Evolutionary conservation across 352 stramenopile species (phyloP).

Genomic region (Pythium phragmiticola): DNA sequence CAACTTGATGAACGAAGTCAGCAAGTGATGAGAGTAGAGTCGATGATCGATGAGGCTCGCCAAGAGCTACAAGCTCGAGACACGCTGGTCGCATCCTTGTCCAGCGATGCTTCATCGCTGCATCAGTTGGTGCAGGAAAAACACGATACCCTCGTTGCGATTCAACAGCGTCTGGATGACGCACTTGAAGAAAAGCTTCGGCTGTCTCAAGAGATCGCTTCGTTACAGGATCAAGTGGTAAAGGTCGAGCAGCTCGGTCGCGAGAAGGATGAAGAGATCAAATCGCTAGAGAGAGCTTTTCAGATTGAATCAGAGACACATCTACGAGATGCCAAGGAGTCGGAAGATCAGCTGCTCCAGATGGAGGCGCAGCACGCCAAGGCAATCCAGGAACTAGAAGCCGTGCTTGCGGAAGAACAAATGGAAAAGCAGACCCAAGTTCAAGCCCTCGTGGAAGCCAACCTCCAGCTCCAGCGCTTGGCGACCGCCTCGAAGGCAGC

Average conservation of each 20-base stretch:
- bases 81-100: neutral
- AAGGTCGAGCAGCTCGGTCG: neutral
- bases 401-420: neutral
- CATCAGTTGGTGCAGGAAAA: constrained; percentile 4
- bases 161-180: constrained; percentile 3
- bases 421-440: neutral
- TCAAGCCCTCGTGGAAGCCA: neutral
- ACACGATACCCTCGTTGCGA: neutral
- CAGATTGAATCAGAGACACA: constrained; percentile 3
- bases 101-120: constrained; percentile 10
- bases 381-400: constrained; percentile 4
- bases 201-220: neutral
- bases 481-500: neutral
- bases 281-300: constrained; percentile 1
- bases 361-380: neutral
- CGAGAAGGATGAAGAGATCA: constrained; percentile 14
- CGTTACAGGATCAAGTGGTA: neutral
- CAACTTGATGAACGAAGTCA: constrained; percentile 3
- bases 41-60: neutral
- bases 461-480: neutral
- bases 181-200: neutral
- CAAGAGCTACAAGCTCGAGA: constrained; percentile 7
- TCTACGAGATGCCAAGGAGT: constrained; percentile 1
- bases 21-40: neutral
- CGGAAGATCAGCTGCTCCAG: constrained; percentile 6